These are phyloP conservation scores for Tolypocladium tropicale DNA, from an alignment of 2,329 filamentous ascomycete genomes.

Conservation along the genomic window DNA sequence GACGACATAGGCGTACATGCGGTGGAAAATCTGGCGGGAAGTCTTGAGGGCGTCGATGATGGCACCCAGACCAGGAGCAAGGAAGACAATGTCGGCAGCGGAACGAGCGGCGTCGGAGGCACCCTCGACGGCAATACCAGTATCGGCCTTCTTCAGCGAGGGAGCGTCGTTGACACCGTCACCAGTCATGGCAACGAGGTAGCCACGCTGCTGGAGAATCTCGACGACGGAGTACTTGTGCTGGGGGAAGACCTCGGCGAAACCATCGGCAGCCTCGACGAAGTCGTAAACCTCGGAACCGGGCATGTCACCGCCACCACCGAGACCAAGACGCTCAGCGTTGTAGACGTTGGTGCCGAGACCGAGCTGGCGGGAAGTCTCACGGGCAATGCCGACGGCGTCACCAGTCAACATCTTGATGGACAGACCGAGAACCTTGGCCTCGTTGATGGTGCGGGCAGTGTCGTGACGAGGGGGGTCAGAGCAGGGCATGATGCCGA, in stretches of 20 bases:
- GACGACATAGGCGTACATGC: slow-evolving; percentile 93
- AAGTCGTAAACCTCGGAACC: slow-evolving; percentile 93
- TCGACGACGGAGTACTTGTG: slow-evolving; percentile 94
- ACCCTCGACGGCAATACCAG: slow-evolving; percentile 89
- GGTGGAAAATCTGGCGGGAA: slow-evolving; percentile 89
- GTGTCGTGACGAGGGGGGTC: slow-evolving; percentile 88
- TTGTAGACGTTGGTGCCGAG: slow-evolving; percentile 92
- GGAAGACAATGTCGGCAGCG: slow-evolving; percentile 87
- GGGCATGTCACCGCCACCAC: slow-evolving; percentile 84
- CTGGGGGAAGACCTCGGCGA: slow-evolving; percentile 89
- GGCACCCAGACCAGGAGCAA: slow-evolving; percentile 80
- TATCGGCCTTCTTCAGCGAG: slow-evolving; percentile 91
- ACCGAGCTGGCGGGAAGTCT: slow-evolving; percentile 84
- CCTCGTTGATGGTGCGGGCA: slow-evolving; percentile 80
- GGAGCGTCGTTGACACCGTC: slow-evolving; percentile 93
- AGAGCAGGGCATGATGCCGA: slow-evolving; percentile 90
- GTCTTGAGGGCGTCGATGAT: slow-evolving; percentile 92
- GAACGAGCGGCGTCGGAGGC: slow-evolving; percentile 84
- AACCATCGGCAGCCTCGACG: slow-evolving; percentile 89
- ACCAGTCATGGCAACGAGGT: slow-evolving; percentile 92
- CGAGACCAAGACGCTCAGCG: slow-evolving; percentile 82
- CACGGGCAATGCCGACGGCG: slow-evolving; percentile 83
- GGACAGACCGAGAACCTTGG: slow-evolving; percentile 75
- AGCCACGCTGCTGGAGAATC: slow-evolving; percentile 86
- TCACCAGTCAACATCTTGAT: slow-evolving; percentile 97